Evolutionary conservation across 2,329 filamentous ascomycete species (phyloP).

Genomic region (Neocucurbitaria cava): DNA sequence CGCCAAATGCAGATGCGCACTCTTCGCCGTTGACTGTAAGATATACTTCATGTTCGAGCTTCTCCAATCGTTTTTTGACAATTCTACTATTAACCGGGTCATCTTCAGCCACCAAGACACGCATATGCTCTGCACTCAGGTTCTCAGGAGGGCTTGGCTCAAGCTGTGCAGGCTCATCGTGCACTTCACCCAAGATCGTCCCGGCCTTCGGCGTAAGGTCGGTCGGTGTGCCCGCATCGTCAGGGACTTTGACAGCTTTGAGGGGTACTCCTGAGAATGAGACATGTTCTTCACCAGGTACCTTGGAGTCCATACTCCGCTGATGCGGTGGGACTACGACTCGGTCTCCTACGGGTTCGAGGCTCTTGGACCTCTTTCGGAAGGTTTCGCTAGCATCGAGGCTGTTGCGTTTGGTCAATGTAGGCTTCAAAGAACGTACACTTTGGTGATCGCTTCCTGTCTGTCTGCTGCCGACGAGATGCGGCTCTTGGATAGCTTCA

Average conservation of each 20-base stretch:
- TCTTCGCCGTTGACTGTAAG: constrained; percentile 85
- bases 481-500: constrained; percentile 71
- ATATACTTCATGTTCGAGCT: constrained; percentile 72
- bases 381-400: constrained; percentile 15
- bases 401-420: constrained; percentile 38
- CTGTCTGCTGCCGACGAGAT: constrained; percentile 38
- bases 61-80: constrained; percentile 79
- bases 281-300: constrained; percentile 50
- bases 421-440: constrained; percentile 30
- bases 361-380: constrained; percentile 32
- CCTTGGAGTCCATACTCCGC: constrained; percentile 53
- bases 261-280: constrained; percentile 52
- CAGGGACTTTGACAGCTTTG: constrained; percentile 56
- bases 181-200: constrained; percentile 39
- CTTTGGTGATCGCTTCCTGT: constrained; percentile 22
- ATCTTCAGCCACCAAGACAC: constrained; percentile 83
- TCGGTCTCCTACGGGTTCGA: constrained; percentile 25
- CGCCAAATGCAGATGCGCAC: constrained; percentile 74
- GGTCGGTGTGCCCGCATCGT: constrained; percentile 41
- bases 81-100: constrained; percentile 88
- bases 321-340: constrained; percentile 33
- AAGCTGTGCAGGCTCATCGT: constrained; percentile 22
- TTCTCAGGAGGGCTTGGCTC: constrained; percentile 16
- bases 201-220: constrained; percentile 21
- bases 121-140: constrained; percentile 56